Evolutionary conservation across 495 filamentous ascomycete species (phyloP).

Genomic region (Neohortaea acidophila): DNA sequence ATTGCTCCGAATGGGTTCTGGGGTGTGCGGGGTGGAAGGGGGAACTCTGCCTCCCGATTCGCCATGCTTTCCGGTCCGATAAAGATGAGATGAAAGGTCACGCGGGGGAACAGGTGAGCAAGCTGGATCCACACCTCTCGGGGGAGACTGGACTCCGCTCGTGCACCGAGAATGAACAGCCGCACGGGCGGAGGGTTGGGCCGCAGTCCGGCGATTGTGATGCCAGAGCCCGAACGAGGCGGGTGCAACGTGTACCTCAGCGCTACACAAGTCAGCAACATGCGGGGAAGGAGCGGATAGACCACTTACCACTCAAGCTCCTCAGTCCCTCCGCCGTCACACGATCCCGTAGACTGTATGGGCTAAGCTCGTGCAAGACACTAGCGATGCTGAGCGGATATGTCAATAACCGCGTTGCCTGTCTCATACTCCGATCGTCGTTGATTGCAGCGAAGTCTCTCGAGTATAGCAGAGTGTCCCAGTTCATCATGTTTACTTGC

Average conservation of each 20-base stretch:
- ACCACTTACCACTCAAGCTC: constrained; percentile 64
- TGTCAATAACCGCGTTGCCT: constrained; percentile 81
- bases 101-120: constrained; percentile 70
- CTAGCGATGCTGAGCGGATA: constrained; percentile 87
- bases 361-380: constrained; percentile 82
- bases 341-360: constrained; percentile 55
- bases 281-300: neutral
- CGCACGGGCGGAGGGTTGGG: constrained; percentile 73
- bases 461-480: constrained; percentile 91
- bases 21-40: constrained; percentile 67
- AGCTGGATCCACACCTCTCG: constrained; percentile 90
- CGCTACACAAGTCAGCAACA: constrained; percentile 35
- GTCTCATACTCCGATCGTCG: constrained; percentile 67
- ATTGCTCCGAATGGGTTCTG: constrained; percentile 83
- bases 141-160: constrained; percentile 88
- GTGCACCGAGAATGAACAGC: constrained; percentile 86
- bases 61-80: constrained; percentile 93
- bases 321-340: constrained; percentile 79
- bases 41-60: constrained; percentile 78
- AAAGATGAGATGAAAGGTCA: constrained; percentile 71
- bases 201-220: constrained; percentile 61
- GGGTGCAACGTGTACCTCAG: constrained; percentile 89
- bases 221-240: constrained; percentile 56
- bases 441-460: constrained; percentile 80
- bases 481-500: constrained; percentile 92